A percentile compares a stretch with the other conserved stretches of the same genome.
These are phyloP conservation scores for Penicillium subrubescens DNA, from an alignment of 495 filamentous ascomycete genomes.

Conservation along the genomic window DNA sequence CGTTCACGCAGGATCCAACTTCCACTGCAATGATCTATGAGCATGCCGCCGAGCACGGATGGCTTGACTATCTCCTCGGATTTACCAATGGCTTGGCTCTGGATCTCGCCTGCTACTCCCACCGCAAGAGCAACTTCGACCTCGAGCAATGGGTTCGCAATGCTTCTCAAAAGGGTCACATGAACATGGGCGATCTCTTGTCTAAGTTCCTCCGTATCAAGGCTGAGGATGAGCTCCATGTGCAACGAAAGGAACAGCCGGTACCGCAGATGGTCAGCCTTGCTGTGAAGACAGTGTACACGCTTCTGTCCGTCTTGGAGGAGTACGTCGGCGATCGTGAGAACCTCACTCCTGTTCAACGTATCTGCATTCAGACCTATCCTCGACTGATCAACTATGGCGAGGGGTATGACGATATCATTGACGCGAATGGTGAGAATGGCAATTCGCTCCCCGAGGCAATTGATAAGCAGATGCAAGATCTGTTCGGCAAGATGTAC, in stretches of 20 bases:
- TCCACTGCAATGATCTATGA: constrained; percentile 81
- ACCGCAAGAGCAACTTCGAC: constrained; percentile 77
- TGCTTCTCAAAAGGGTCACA: constrained; percentile 56
- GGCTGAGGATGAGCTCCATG: constrained; percentile 74
- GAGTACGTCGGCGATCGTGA: constrained; percentile 60
- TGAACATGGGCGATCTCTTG: constrained; percentile 64
- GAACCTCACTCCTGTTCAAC: constrained; percentile 67
- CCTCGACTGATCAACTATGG: constrained; percentile 97
- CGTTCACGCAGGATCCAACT: constrained; percentile 74
- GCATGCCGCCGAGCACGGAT: constrained; percentile 72
- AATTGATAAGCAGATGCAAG: constrained; percentile 89
- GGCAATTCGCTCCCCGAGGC: constrained; percentile 76
- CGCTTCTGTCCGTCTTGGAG: constrained; percentile 76
- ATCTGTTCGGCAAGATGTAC: constrained; percentile 96
- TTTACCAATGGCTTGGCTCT: constrained; percentile 79
- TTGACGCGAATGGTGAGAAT: constrained; percentile 78
- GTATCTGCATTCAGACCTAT: constrained; percentile 87
- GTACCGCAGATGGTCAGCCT: constrained; percentile 69
- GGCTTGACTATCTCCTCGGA: constrained; percentile 78
- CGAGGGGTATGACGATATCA: constrained; percentile 84
- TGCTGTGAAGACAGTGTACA: constrained; percentile 80
- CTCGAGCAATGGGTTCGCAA: constrained; percentile 78
- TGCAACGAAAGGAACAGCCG: constrained; percentile 63
- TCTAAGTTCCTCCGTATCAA: constrained; percentile 79
- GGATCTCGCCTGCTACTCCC: constrained; percentile 87